Evolutionary conservation across 1,284 basidiomycete genomes (phyloP), one percentile per base, ranked within the genome.

Genomic region (Malassezia caprae): DNA sequence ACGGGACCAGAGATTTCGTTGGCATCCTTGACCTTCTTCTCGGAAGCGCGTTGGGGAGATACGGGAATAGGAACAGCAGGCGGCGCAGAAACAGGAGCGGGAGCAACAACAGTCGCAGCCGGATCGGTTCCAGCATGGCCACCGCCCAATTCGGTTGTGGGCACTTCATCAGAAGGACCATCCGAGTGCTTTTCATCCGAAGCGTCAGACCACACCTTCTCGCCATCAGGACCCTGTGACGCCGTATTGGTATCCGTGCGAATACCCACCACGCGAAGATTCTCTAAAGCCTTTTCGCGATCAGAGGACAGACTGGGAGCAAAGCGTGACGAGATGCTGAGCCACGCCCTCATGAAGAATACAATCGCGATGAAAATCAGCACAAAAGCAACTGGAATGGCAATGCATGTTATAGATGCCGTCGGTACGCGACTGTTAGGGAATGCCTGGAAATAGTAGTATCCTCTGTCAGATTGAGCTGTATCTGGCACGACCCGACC

Each of bases 241-340:
- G n/a, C 4, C 37, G 19, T 8, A 39, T 17, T 56, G 31, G 23
- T 34, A n/a, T 11, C 26, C n/a, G 15, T 34, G 32, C 32, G 28
- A 19, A 57, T 24, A 10, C 55, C 55, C 26, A 57, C 42, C 15
- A 57, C 30, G 23, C 55, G 55, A 11, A 57, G 30, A 21, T 57
- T 57, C 3, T 35, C 34, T 8, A 51, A 19, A 10, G 47, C 54
- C 32, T 46, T 37, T 19, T 40, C 48, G n/a, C 54, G 54, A 13
- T 56, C 54, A 7, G 30, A 11, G 10, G n/a, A 7, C 15, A 48
- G 31, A 3, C 21, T 15, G 2, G 35, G n/a, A n/a, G 10, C 19
- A 11, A 23, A 34, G 11, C 24, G 28, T 15, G 43, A 34, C 23
- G 19, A 27, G 23, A 34, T 12, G 10, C 7, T 1, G 21, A 43